These are phyloP conservation scores for Geotrichum carabidarum DNA, from an alignment of 1,139 yeast genomes.

Conservation along the genomic window DNA sequence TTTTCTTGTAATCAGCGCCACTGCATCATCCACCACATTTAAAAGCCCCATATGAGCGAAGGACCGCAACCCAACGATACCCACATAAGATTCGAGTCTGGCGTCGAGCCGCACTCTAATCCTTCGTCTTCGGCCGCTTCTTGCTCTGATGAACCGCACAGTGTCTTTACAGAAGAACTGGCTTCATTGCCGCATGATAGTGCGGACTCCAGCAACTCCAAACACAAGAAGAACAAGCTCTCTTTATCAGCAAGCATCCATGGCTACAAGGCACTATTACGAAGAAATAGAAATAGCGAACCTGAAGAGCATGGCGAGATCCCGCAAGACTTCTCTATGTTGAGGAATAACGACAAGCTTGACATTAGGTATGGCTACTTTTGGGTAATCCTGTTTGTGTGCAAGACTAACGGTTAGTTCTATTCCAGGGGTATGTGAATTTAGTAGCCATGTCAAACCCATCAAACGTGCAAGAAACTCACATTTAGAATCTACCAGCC, in stretches of 20 bases:
- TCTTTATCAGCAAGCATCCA: background rate
- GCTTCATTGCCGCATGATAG: background rate
- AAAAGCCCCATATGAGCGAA: too few relatives aligned
- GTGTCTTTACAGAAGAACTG: background rate
- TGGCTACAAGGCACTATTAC: background rate
- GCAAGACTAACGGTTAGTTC: too few relatives aligned
- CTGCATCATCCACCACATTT: too few relatives aligned
- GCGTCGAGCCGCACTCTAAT: background rate
- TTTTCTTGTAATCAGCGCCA: too few relatives aligned
- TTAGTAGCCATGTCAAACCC: too few relatives aligned
- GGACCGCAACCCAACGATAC: too few relatives aligned
- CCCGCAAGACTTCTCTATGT: constrained; percentile 3
- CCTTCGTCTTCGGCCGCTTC: background rate
- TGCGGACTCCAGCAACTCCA: background rate
- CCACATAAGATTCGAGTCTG: too few relatives aligned
- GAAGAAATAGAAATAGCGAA: background rate
- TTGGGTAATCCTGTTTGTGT: too few relatives aligned
- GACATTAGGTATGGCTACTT: constrained; percentile 12
- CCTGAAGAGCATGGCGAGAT: background rate
- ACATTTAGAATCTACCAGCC: constrained; percentile 25
- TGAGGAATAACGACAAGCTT: constrained; percentile 9
- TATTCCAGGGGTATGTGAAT: too few relatives aligned
- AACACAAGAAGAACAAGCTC: background rate
- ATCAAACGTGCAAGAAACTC: background rate
- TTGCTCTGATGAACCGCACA: background rate